phyloP scores from a whole-genome alignment of 352 stramenopile species.

The Phytopythium boreale region DNA sequence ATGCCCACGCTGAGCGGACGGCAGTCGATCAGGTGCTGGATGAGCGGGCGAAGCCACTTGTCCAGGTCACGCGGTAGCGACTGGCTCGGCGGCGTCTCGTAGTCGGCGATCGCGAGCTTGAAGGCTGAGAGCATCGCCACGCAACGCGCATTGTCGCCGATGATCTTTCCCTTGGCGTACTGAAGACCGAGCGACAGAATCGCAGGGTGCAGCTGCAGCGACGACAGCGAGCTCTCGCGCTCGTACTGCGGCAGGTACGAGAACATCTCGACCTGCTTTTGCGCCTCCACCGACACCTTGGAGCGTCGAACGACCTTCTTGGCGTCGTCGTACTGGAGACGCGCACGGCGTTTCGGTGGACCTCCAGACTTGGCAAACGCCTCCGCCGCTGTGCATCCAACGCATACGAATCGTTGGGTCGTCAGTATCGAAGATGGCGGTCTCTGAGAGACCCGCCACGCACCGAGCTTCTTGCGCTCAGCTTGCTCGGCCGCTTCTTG shows the following conservation, averaged over 20 bases:
- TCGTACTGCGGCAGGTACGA: conserved; percentile 85
- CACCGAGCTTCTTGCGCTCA: conserved; percentile 64
- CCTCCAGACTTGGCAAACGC: conserved; percentile 50
- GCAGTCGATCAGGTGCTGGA: conserved; percentile 95
- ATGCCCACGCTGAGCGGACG: conserved; percentile 93
- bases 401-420: not conserved
- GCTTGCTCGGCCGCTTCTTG: conserved; percentile 56
- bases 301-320: conserved; percentile 72
- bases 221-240: conserved; percentile 57
- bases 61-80: conserved; percentile 85
- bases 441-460: not conserved
- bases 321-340: conserved; percentile 75
- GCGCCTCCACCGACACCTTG: conserved; percentile 68
- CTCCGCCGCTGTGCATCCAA: conserved; percentile 33
- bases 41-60: conserved; percentile 89
- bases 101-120: conserved; percentile 89
- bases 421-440: too few species aligned
- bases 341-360: conserved; percentile 32
- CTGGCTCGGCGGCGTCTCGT: conserved; percentile 74
- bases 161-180: conserved; percentile 89
- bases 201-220: conserved; percentile 82
- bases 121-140: conserved; percentile 95
- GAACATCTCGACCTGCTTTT: conserved; percentile 83
- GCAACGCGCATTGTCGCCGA: conserved; percentile 90
- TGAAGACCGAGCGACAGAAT: conserved; percentile 90